Conservation (phyloP, 371 early-diverging fungal species). For the Syncephalis plumigaleata region DNA sequence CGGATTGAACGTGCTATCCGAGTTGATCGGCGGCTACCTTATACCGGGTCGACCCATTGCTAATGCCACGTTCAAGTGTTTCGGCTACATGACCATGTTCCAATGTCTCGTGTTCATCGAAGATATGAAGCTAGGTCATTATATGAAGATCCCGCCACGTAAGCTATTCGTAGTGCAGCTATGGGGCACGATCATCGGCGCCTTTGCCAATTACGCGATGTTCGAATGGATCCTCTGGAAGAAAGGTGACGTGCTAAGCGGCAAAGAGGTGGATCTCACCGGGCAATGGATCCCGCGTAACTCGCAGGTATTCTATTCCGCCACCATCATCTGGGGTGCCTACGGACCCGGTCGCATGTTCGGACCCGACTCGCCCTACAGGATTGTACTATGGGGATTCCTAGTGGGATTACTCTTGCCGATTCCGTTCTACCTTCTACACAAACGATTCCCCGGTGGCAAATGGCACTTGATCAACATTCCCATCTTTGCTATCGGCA, state of each 20-base stretch:
- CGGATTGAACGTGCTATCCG: constrained; percentile 43
- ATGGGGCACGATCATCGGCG: constrained; percentile 23
- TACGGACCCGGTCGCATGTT: constrained; percentile 55
- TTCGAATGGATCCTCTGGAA: constrained; percentile 18
- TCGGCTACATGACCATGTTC: too few relatives aligned
- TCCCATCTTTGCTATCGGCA: constrained; percentile 15
- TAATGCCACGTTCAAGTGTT: constrained; percentile 4
- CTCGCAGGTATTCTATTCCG: constrained; percentile 18
- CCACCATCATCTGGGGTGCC: constrained; percentile 41
- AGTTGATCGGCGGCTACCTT: constrained; percentile 35
- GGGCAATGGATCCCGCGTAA: constrained; percentile 12
- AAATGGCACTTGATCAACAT: constrained; percentile 5
- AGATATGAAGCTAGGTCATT: constrained; percentile 33
- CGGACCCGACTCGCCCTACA: constrained; percentile 40
- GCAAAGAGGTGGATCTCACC: constrained; percentile 11
- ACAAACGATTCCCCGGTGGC: constrained; percentile 12
- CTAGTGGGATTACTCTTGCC: constrained; percentile 35
- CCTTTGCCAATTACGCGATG: constrained; percentile 8
- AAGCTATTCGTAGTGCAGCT: constrained; percentile 28
- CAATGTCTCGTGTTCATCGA: constrained; percentile 26
- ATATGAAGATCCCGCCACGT: constrained; percentile 44
- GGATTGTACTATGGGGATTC: constrained; percentile 29
- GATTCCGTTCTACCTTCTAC: constrained; percentile 25
- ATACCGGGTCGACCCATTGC: constrained; percentile 27
- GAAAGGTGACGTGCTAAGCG: constrained; percentile 8